These are phyloP conservation scores for Capillidium heterosporum DNA, from an alignment of 371 early-diverging fungal genomes.

Conservation along the genomic window DNA sequence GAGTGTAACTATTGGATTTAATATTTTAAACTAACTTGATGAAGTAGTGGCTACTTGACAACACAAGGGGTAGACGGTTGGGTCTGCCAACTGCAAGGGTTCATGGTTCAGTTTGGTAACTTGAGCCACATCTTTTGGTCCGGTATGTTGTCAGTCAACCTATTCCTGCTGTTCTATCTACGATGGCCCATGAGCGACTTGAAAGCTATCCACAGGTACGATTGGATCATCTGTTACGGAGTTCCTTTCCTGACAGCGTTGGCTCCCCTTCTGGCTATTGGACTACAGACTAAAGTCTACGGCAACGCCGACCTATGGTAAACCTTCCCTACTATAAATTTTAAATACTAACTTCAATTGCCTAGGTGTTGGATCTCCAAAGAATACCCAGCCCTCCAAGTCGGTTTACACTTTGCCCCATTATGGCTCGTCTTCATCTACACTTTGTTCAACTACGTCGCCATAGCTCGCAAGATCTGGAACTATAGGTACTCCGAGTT, in stretches of 20 bases:
- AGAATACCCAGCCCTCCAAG: not conserved
- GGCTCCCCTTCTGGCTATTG: not conserved
- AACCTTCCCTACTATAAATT: not conserved
- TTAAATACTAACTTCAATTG: not conserved
- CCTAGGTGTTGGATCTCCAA: not conserved
- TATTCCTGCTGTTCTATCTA: not conserved
- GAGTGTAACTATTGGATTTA: not conserved
- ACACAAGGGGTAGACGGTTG: not conserved
- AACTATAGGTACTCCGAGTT: not conserved
- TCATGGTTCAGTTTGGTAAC: not conserved
- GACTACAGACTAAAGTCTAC: not conserved
- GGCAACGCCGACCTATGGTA: not conserved
- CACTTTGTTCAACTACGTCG: not conserved
- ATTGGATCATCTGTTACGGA: not conserved
- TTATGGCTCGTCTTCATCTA: not conserved
- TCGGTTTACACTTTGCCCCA: not conserved
- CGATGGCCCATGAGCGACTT: not conserved
- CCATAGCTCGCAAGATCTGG: not conserved
- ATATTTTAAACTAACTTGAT: not conserved
- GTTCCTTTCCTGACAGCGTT: not conserved
- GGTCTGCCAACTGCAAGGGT: not conserved
- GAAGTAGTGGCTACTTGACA: not conserved
- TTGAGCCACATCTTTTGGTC: not conserved
- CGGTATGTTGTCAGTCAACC: not conserved
- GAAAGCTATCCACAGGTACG: not conserved